Base-by-base conservation (phyloP, 352 stramenopile species). In the Aphanomyces astaci region DNA sequence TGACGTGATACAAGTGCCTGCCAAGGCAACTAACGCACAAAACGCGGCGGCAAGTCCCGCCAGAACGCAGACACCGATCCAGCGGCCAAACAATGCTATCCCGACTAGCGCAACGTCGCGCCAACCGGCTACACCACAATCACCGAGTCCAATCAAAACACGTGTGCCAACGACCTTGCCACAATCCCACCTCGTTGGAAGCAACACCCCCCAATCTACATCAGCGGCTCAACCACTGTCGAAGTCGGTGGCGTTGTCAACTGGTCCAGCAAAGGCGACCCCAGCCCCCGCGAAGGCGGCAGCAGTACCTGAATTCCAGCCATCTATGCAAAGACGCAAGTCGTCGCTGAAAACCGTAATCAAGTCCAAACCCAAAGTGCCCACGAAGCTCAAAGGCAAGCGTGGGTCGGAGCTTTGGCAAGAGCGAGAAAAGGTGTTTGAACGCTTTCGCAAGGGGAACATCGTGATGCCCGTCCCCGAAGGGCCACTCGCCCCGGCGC, bases 391-490 rank as follows among this genome's bases (percentile, higher is more conserved):
- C 51, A 59, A 59, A 27, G 39, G 62, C 1, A 68, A 68, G 24
- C 27, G 62, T 59, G 62, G 62, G n/a, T 68, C 62, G 2, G 62
- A 57, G 24, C 72, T 80, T 0, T 92, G 83, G 83, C 74, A 63
- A 22, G 72, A 66, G 7, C 76, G 86, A 36, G 86, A 92, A 69
- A 80, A 80, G 27, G 76, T 89, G 53, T 94, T 94, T 66, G 86
- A 94, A 63, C 77, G 79, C 32, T 92, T 94, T 63, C 83, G 84
- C 27, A 75, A 78, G 0, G 80, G 75, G 52, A 73, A 81, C 27
- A 64, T 90, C 32, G 79, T 86, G 2, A 73, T 94, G 45, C 81
- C 86, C 0, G 78, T 90, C n/a, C 86, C 86, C 9, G 72, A 82
- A 13, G 62, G 62, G 3, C 24, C 69, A 64, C 0, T 78, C 83